Percentiles rank a stretch among this genome's conserved stretches.
These are phyloP conservation scores for Schoenoplectus triqueter DNA, from an alignment of 202 grass and related monocot species.

Conservation along the genomic window DNA sequence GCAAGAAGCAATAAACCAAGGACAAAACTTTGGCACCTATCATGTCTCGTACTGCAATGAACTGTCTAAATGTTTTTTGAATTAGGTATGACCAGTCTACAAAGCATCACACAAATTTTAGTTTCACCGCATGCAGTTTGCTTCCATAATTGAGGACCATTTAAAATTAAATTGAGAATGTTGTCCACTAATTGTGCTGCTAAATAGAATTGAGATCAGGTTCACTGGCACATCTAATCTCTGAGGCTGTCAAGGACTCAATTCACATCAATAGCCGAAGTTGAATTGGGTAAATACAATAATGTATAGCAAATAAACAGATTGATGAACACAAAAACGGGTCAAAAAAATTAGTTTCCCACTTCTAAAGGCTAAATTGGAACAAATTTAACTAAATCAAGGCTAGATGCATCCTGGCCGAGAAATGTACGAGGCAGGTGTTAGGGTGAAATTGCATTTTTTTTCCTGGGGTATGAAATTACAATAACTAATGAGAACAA, in stretches of 20 bases:
- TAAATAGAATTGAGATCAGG: not conserved
- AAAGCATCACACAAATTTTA: not conserved
- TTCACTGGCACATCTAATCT: not conserved
- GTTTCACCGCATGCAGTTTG: not conserved
- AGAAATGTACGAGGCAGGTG: not conserved
- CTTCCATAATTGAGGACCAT: not conserved
- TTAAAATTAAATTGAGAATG: not conserved
- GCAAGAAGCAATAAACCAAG: not conserved
- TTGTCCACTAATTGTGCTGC: not conserved
- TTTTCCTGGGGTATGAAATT: no score
- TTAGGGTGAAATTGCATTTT: no score
- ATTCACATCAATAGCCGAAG: not conserved
- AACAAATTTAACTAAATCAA: not conserved
- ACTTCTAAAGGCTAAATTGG: not conserved
- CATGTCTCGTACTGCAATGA: conserved; percentile 4
- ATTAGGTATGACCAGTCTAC: not conserved
- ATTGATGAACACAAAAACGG: not conserved
- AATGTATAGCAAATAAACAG: no score
- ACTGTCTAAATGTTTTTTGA: not conserved
- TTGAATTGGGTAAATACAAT: not conserved
- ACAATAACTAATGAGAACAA: no score
- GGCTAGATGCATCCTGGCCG: not conserved
- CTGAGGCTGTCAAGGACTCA: not conserved
- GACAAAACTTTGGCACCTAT: not conserved
- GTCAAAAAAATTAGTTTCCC: no score